These are phyloP conservation scores for Scheffersomyces illinoinensis DNA, from an alignment of 1,139 yeast genomes.

Conservation along the genomic window DNA sequence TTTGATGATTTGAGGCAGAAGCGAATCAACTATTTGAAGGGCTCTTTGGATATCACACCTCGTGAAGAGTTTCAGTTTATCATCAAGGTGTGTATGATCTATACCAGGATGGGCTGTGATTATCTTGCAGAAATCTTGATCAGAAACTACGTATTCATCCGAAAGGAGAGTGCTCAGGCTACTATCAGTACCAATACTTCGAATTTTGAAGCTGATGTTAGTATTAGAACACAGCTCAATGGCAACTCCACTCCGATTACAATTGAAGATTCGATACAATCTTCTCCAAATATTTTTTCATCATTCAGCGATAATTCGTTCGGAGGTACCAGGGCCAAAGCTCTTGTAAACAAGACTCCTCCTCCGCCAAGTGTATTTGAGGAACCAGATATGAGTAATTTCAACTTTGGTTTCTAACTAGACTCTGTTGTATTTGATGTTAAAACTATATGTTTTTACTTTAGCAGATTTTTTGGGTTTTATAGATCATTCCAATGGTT, in stretches of 20 bases:
- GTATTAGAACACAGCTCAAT: conserved; percentile 13
- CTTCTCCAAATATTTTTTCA: neutral
- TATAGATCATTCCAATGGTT: neutral
- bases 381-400: conserved; percentile 83
- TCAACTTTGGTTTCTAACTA: conserved; percentile 55
- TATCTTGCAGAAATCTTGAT: conserved; percentile 64
- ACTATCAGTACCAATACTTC: conserved; percentile 7
- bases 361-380: conserved; percentile 58
- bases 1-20: conserved; percentile 61
- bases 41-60: conserved; percentile 48
- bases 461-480: too few species aligned
- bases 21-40: conserved; percentile 47
- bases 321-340: neutral
- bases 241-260: neutral
- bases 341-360: conserved; percentile 23
- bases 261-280: neutral
- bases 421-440: neutral
- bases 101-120: conserved; percentile 91
- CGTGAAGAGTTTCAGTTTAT: conserved; percentile 62
- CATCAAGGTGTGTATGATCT: conserved; percentile 62
- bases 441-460: neutral
- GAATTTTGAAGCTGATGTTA: conserved; percentile 12
- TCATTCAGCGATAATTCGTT: neutral
- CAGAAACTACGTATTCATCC: conserved; percentile 63
- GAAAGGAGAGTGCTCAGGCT: neutral